A percentile compares a stretch with the other conserved stretches of the same genome.
phyloP scores from a whole-genome alignment of 176 grass and related monocot genomes.

The Zea mays region DNA sequence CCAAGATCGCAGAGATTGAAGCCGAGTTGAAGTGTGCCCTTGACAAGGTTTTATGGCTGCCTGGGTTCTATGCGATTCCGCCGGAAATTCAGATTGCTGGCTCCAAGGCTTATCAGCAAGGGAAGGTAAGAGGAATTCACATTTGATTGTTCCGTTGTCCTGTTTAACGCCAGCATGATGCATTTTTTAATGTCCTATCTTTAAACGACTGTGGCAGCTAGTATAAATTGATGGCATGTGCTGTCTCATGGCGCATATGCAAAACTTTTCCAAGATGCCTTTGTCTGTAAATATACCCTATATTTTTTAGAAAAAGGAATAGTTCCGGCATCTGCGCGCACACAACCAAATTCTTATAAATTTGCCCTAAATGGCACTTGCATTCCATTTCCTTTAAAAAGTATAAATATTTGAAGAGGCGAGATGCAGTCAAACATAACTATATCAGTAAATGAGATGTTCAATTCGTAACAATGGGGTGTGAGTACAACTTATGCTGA shows the following conservation, averaged over 20 bases:
- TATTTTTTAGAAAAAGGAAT: background rate
- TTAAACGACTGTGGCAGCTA: background rate
- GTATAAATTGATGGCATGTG: background rate
- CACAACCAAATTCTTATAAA: background rate
- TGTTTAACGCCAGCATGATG: background rate
- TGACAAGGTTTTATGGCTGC: slow-evolving; percentile 66
- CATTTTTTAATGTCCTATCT: background rate
- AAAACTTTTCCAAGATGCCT: background rate
- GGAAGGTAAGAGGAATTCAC: slow-evolving; percentile 55
- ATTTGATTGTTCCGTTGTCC: background rate
- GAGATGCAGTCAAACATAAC: slow-evolving; percentile 10
- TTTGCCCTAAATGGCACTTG: background rate
- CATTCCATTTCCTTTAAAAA: background rate
- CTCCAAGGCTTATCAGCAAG: slow-evolving; percentile 69
- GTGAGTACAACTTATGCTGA: background rate
- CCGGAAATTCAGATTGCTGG: slow-evolving; percentile 79
- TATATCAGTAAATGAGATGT: background rate
- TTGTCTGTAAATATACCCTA: background rate
- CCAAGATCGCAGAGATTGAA: slow-evolving; percentile 53
- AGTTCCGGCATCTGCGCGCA: background rate
- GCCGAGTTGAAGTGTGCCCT: slow-evolving; percentile 72
- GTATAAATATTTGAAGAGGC: background rate
- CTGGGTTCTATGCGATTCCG: slow-evolving; percentile 80
- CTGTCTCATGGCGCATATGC: background rate
- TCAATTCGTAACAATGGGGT: background rate